These are phyloP conservation scores for Vicia sativa DNA, from an alignment of 306 rosid species.

Conservation along the genomic window DNA sequence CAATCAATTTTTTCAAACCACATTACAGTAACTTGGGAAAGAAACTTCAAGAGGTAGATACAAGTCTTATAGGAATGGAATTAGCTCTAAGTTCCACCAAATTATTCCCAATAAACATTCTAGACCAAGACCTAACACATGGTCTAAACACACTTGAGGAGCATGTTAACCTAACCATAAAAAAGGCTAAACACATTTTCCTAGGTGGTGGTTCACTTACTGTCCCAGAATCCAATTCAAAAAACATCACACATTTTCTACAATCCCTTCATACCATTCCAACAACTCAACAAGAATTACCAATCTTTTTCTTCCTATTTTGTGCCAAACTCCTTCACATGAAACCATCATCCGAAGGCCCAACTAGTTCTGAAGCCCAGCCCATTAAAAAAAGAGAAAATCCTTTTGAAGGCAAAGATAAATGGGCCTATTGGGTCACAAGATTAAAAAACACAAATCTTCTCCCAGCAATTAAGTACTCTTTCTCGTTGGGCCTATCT, in stretches of 20 bases:
- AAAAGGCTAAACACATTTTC: conserved; percentile 31
- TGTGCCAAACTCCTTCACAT: conserved; percentile 55
- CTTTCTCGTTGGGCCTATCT: conserved; percentile 62
- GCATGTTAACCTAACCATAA: conserved; percentile 35
- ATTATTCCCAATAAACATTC: conserved; percentile 47
- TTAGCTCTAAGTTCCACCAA: conserved; percentile 48
- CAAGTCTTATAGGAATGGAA: conserved; percentile 60
- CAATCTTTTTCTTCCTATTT: conserved; percentile 64
- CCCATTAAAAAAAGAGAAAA: neutral
- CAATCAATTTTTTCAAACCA: conserved; percentile 28
- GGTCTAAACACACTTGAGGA: conserved; percentile 50
- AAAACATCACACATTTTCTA: conserved; percentile 40
- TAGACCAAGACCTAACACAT: conserved; percentile 42
- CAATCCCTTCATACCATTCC: conserved; percentile 58
- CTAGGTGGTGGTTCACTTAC: conserved; percentile 44
- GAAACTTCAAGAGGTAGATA: conserved; percentile 48
- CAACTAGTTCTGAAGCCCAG: neutral
- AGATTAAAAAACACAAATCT: conserved; percentile 36
- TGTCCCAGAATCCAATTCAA: conserved; percentile 52
- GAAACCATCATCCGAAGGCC: conserved; percentile 7
- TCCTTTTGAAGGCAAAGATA: neutral
- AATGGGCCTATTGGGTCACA: conserved; percentile 29
- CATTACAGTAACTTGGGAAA: conserved; percentile 31
- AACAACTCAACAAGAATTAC: conserved; percentile 43
- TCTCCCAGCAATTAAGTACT: conserved; percentile 50